phyloP scores from a whole-genome alignment of 495 filamentous ascomycete species.

The Aspergillus hancockii region DNA sequence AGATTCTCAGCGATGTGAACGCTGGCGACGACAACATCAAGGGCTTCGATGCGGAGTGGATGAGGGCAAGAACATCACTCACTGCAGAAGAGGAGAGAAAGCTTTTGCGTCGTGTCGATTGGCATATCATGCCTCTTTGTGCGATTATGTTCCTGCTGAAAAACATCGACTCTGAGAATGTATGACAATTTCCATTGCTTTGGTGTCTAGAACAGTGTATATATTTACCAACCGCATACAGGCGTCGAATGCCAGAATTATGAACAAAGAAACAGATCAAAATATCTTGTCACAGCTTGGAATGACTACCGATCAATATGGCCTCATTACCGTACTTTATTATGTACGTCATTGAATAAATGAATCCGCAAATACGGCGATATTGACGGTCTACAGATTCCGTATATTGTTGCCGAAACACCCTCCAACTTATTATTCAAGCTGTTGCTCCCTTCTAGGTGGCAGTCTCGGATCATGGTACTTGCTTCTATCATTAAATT shows the following conservation, averaged over 20 bases:
- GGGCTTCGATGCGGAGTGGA: conserved; percentile 13
- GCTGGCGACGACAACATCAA: neutral
- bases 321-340: conserved; percentile 28
- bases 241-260: conserved; percentile 42
- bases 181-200: conserved; percentile 4
- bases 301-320: conserved; percentile 28
- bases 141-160: conserved; percentile 49
- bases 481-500: conserved; percentile 30
- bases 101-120: conserved; percentile 45
- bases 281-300: conserved; percentile 46
- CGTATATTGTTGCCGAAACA: conserved; percentile 26
- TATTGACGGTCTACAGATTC: too few relatives aligned
- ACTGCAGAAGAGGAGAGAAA: conserved; percentile 44
- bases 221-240: neutral
- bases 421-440: conserved; percentile 43
- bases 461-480: conserved; percentile 38
- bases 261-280: conserved; percentile 32
- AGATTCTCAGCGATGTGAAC: neutral
- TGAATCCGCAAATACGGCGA: too few relatives aligned
- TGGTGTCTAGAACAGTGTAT: neutral
- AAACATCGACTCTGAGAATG: conserved; percentile 43
- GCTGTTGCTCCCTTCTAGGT: conserved; percentile 35
- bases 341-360: conserved; percentile 24
- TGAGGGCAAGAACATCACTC: conserved; percentile 26
- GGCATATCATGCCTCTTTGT: conserved; percentile 44